Evolutionary conservation across 345 rosid genomes (phyloP).

Genomic region (Eucalyptus albens): DNA sequence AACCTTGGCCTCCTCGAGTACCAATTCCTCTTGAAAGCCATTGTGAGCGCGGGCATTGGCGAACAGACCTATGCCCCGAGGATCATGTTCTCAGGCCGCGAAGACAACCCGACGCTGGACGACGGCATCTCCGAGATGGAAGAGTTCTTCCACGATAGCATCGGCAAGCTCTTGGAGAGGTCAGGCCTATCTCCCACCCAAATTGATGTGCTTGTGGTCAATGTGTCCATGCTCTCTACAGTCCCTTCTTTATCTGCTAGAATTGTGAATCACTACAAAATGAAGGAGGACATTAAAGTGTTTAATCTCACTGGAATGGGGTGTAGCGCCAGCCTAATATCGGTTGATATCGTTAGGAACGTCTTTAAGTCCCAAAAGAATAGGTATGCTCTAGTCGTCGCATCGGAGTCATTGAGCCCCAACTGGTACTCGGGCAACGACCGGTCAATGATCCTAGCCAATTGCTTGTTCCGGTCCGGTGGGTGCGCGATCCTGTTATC

Average conservation of each 20-base stretch:
- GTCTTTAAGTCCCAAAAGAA: conserved; percentile 44
- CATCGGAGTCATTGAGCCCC: conserved; percentile 76
- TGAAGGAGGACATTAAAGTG: conserved; percentile 60
- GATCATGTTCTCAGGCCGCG: conserved; percentile 21
- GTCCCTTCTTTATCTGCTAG: conserved; percentile 54
- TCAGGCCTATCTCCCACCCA: conserved; percentile 51
- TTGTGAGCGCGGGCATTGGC: conserved; percentile 37
- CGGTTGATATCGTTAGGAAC: conserved; percentile 55
- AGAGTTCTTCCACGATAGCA: conserved; percentile 59
- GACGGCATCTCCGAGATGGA: conserved; percentile 80
- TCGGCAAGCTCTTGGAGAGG: conserved; percentile 45
- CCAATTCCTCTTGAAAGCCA: conserved; percentile 34
- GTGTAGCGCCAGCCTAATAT: conserved; percentile 80
- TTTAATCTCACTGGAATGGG: conserved; percentile 84
- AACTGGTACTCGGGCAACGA: conserved; percentile 80
- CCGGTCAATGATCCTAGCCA: conserved; percentile 82
- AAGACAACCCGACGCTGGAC: conserved; percentile 38
- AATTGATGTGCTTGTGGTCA: conserved; percentile 70
- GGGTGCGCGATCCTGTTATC: conserved; percentile 72
- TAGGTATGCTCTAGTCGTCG: conserved; percentile 37
- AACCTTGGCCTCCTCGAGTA: conserved; percentile 31
- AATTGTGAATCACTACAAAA: conserved; percentile 65
- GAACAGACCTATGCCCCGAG: conserved; percentile 30
- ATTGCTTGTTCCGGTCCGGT: conserved; percentile 74
- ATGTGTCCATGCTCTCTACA: conserved; percentile 59